These are phyloP conservation scores for Hyparrhenia diplandra DNA, from an alignment of 176 grass and related monocot genomes.

Conservation along the genomic window DNA sequence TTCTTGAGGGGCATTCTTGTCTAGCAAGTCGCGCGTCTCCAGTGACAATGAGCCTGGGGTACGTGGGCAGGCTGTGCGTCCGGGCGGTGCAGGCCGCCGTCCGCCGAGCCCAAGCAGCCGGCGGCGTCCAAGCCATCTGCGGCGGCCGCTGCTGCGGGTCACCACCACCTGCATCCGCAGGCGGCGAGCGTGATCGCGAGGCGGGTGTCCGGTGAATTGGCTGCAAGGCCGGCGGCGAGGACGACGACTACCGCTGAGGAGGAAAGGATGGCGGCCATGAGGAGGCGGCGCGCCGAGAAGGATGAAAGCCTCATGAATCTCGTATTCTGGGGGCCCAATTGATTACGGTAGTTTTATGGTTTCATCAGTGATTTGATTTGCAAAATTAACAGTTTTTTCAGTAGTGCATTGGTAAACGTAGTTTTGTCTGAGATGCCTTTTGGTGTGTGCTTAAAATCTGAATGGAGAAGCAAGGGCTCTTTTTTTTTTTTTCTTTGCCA, in stretches of 20 bases:
- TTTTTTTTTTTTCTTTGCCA: no score
- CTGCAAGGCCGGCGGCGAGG: neutral
- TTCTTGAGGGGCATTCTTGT: neutral
- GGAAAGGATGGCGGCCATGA: neutral
- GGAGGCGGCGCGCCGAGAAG: neutral
- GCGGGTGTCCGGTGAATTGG: neutral
- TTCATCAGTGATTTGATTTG: no score
- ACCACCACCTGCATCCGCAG: neutral
- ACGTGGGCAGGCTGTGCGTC: slow-evolving; percentile 16
- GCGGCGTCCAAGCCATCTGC: neutral
- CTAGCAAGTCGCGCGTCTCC: neutral
- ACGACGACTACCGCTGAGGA: neutral
- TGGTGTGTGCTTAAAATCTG: no score
- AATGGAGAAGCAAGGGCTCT: no score
- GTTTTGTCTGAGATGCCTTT: no score
- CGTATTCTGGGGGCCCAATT: slow-evolving; percentile 51
- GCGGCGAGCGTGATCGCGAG: neutral
- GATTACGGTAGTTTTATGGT: no score
- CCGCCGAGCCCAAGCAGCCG: slow-evolving; percentile 28
- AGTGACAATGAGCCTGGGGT: slow-evolving; percentile 21
- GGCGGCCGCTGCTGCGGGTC: neutral
- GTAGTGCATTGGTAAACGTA: no score
- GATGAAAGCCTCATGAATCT: slow-evolving; percentile 18
- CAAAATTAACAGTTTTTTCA: no score
- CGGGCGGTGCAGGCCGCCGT: slow-evolving; percentile 19